phyloP scores from a whole-genome alignment of 805 yeast genomes.

The Ogataea methylovora region DNA sequence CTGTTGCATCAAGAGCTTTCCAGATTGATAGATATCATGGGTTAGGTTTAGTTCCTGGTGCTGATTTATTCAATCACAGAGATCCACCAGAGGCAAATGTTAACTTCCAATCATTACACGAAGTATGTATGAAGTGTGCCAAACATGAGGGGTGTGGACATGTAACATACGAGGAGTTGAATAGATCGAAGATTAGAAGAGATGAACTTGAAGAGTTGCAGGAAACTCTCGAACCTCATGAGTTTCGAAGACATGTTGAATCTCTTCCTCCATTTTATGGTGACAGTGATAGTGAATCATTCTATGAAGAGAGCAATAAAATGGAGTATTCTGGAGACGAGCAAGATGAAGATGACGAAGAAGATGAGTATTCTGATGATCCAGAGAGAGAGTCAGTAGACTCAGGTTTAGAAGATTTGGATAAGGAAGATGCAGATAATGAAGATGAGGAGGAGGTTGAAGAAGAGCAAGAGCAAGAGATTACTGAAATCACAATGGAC shows the following conservation, averaged over 20 bases:
- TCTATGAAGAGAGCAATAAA: too few species aligned
- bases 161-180: too few species aligned
- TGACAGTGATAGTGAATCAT: too few species aligned
- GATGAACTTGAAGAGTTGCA: too few species aligned
- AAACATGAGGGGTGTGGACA: conserved; percentile 24
- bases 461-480: conserved; percentile 13
- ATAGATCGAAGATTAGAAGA: too few species aligned
- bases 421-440: conserved; percentile 14
- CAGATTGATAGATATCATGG: conserved; percentile 71
- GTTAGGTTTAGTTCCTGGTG: conserved; percentile 80
- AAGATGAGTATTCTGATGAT: conserved; percentile 18
- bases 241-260: too few species aligned
- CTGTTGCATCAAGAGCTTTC: conserved; percentile 74
- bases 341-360: too few species aligned
- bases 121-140: conserved; percentile 29
- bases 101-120: conserved; percentile 49
- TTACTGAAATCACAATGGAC: conserved; percentile 24
- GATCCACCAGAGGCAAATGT: conserved; percentile 46
- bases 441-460: conserved; percentile 20
- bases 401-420: conserved; percentile 20
- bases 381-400: conserved; percentile 22
- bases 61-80: conserved; percentile 80
- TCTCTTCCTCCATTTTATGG: too few species aligned
- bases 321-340: too few species aligned
- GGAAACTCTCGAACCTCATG: too few species aligned